Evolutionary conservation across 2,329 filamentous ascomycete species (phyloP).

Genomic region (Endocalyx cinctus): DNA sequence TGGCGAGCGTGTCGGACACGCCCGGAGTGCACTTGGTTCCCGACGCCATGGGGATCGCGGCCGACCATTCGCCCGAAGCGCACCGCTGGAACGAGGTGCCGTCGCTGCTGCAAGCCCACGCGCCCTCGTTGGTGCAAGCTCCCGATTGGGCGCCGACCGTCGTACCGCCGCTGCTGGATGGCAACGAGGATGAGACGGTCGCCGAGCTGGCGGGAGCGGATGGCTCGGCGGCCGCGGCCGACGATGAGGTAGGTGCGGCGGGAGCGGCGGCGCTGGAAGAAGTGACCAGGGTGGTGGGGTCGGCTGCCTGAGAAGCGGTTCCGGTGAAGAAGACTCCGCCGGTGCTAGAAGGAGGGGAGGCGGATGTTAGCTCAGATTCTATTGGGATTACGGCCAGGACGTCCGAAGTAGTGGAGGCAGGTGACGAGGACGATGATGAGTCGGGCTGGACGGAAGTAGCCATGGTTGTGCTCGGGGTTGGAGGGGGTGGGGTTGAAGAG

Average conservation of each 20-base stretch:
- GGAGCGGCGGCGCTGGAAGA: constrained; percentile 11
- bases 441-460: too few relatives aligned
- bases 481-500: constrained; percentile 10
- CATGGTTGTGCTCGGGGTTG: constrained; percentile 1
- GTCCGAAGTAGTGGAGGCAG: constrained; percentile 7
- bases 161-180: constrained; percentile 15
- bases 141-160: constrained; percentile 19
- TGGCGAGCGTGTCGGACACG: constrained; percentile 17
- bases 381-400: constrained; percentile 18
- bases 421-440: neutral
- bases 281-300: constrained; percentile 20
- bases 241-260: constrained; percentile 3
- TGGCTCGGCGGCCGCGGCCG: constrained; percentile 10
- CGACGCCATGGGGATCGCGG: constrained; percentile 41
- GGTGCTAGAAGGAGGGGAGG: constrained; percentile 28
- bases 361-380: constrained; percentile 17
- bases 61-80: constrained; percentile 53
- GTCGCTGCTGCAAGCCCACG: constrained; percentile 54
- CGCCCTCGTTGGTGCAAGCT: constrained; percentile 47
- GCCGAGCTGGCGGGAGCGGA: constrained; percentile 4
- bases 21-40: constrained; percentile 47
- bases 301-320: constrained; percentile 17
- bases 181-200: constrained; percentile 12
- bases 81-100: constrained; percentile 58
- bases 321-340: constrained; percentile 41